These are phyloP conservation scores for Endothia cerciana DNA, from an alignment of 2,329 filamentous ascomycete genomes.

Conservation along the genomic window DNA sequence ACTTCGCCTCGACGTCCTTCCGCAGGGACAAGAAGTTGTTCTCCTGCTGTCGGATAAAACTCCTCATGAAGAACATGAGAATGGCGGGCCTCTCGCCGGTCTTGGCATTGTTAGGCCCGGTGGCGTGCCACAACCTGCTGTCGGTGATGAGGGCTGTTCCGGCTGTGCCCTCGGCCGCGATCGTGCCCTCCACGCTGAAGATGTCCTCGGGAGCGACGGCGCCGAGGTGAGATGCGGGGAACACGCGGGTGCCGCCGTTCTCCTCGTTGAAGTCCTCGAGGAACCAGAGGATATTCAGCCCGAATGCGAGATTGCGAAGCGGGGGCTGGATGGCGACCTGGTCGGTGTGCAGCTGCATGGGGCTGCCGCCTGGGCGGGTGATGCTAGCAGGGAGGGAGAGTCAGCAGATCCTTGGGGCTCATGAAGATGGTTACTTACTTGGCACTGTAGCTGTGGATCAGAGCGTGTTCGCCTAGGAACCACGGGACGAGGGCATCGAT, in stretches of 20 bases:
- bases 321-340: slow-evolving; percentile 36
- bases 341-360: slow-evolving; percentile 38
- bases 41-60: slow-evolving; percentile 38
- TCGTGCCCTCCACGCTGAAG: slow-evolving; percentile 33
- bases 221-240: slow-evolving; percentile 34
- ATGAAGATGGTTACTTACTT: slow-evolving; percentile 32
- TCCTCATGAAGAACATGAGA: slow-evolving; percentile 39
- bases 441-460: slow-evolving; percentile 37
- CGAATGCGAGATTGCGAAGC: slow-evolving; percentile 34
- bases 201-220: slow-evolving; percentile 33
- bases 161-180: slow-evolving; percentile 35
- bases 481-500: slow-evolving; percentile 36
- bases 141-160: slow-evolving; percentile 37
- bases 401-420: background rate
- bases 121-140: slow-evolving; percentile 37
- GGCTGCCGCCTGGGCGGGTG: slow-evolving; percentile 34
- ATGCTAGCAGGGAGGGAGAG: slow-evolving; percentile 24
- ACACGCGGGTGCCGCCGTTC: slow-evolving; percentile 37
- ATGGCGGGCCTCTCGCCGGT: slow-evolving; percentile 34
- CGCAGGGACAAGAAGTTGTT: slow-evolving; percentile 37
- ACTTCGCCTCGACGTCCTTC: slow-evolving; percentile 35
- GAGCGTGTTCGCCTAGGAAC: slow-evolving; percentile 36
- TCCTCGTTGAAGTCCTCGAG: slow-evolving; percentile 40
- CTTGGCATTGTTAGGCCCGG: slow-evolving; percentile 34
- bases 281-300: slow-evolving; percentile 35